phyloP scores from a whole-genome alignment of 805 yeast genomes.

The Ogataea philodendri region DNA sequence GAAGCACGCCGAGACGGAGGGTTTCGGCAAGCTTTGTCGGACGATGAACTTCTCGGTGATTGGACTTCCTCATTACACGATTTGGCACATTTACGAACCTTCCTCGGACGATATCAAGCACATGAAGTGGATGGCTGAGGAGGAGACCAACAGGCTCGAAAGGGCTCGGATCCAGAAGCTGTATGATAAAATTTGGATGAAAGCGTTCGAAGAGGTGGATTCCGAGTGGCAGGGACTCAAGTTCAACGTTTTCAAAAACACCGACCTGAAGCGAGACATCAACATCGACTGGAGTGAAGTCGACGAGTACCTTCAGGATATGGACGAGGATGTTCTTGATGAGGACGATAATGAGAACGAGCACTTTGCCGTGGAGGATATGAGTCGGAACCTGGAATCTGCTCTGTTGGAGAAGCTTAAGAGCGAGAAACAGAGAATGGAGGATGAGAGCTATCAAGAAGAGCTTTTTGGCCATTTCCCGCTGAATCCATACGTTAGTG shows the following conservation, averaged over 20 bases:
- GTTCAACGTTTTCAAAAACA: slow-evolving; percentile 69
- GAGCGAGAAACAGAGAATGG: slow-evolving; percentile 10
- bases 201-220: slow-evolving; percentile 77
- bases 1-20: slow-evolving; percentile 96
- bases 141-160: slow-evolving; percentile 63
- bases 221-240: slow-evolving; percentile 71
- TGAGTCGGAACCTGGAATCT: slow-evolving; percentile 19
- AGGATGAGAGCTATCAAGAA: slow-evolving; percentile 19
- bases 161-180: slow-evolving; percentile 63
- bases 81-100: slow-evolving; percentile 95
- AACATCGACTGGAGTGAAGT: slow-evolving; percentile 71
- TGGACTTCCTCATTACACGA: slow-evolving; percentile 88
- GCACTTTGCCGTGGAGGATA: slow-evolving; percentile 16
- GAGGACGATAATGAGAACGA: slow-evolving; percentile 16
- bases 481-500: slow-evolving; percentile 30
- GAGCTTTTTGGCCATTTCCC: slow-evolving; percentile 33
- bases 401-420: slow-evolving; percentile 14
- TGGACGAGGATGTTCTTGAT: slow-evolving; percentile 26
- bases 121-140: slow-evolving; percentile 85
- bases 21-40: slow-evolving; percentile 83
- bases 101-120: slow-evolving; percentile 80
- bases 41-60: slow-evolving; percentile 81
- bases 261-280: slow-evolving; percentile 56
- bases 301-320: slow-evolving; percentile 40
- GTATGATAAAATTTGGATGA: slow-evolving; percentile 72